Base-by-base conservation (phyloP, 768 basidiomycete genomes). In the Strobilomyces dryophilus region DNA sequence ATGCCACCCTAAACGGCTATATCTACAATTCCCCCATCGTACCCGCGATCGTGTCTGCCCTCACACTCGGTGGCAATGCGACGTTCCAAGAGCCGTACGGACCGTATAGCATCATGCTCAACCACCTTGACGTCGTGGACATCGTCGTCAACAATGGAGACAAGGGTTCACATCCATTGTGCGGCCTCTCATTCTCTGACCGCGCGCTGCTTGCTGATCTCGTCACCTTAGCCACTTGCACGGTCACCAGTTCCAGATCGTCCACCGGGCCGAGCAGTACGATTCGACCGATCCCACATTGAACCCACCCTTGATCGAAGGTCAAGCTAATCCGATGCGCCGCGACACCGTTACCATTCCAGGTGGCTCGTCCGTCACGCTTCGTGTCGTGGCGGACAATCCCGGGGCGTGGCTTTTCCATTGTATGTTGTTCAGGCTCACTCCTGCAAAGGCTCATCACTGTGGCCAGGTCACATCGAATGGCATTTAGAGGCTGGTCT, bases 391-490 rank as follows among this genome's bases (percentile, higher is more conserved):
- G 44, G 91, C 92, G 1, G 90, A 98, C 67, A 98, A 98, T 71
- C 95, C 95, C 1, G 95, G 95, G 11, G 84, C 80, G 8, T 95
- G 92, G 89, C 69, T 92, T 57, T 80, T 92, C 66, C 89, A 91
- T 67, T 92, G 84, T 86, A 63, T 50, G 85, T 74, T 31, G 45
- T 61, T 36, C 31, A 14, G 43, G 45, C 61, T 36, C 29, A 41
- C 17, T 52, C 43, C 20, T 24, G 39, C 17, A 35, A 42, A 21
- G 5, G 10, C 32, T 52, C 2, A 31, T 44, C 27, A 15, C 27
- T 42, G 51, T 18, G 42, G 14, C 21, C 53, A 88, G 85, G 86
- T 66, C 88, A 90, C 69, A 87, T 89, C 58, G 87, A 91, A 65
- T 93, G 91, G 89, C 90, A 94, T 69, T 72, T 93, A 5, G 79